These are phyloP conservation scores for Rhodocollybia butyracea DNA, from an alignment of 768 basidiomycete genomes.

Conservation along the genomic window DNA sequence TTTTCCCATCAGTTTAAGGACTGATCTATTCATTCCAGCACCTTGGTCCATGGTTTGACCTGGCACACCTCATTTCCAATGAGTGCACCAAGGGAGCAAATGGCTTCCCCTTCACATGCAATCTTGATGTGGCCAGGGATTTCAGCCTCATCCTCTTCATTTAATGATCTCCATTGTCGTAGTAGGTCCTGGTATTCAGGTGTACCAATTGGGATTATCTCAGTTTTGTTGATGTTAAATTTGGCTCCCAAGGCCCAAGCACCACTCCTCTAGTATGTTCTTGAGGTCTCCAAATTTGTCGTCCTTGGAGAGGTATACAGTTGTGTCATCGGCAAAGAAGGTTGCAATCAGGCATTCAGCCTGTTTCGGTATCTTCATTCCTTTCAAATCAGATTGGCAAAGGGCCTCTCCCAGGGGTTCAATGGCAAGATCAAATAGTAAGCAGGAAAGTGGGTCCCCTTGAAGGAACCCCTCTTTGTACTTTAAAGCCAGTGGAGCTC, in stretches of 20 bases:
- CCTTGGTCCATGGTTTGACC: conserved; percentile 11
- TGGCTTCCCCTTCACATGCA: conserved; percentile 13
- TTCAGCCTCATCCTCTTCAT: not conserved
- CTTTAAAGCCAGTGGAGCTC: conserved; percentile 13
- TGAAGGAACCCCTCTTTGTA: conserved; percentile 26
- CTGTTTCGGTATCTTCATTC: conserved; percentile 13
- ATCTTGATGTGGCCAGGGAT: conserved; percentile 11
- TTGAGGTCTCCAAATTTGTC: conserved; percentile 10
- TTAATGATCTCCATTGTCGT: not conserved
- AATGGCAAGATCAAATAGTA: conserved; percentile 22
- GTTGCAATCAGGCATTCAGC: conserved; percentile 11
- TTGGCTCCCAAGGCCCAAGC: conserved; percentile 9
- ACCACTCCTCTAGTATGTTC: conserved; percentile 12
- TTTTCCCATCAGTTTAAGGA: conserved; percentile 12
- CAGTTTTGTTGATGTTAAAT: conserved; percentile 21
- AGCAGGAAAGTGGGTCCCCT: conserved; percentile 20
- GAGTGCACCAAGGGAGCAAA: conserved; percentile 15
- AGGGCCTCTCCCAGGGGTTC: conserved; percentile 23
- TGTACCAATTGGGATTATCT: conserved; percentile 19
- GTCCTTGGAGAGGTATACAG: not conserved
- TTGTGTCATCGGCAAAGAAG: conserved; percentile 27
- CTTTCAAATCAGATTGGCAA: conserved; percentile 12
- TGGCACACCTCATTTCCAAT: conserved; percentile 18
- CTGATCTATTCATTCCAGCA: conserved; percentile 16
- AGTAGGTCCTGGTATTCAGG: not conserved